These are phyloP conservation scores for Fomes fomentarius DNA, from an alignment of 1,284 basidiomycete genomes.

Conservation along the genomic window DNA sequence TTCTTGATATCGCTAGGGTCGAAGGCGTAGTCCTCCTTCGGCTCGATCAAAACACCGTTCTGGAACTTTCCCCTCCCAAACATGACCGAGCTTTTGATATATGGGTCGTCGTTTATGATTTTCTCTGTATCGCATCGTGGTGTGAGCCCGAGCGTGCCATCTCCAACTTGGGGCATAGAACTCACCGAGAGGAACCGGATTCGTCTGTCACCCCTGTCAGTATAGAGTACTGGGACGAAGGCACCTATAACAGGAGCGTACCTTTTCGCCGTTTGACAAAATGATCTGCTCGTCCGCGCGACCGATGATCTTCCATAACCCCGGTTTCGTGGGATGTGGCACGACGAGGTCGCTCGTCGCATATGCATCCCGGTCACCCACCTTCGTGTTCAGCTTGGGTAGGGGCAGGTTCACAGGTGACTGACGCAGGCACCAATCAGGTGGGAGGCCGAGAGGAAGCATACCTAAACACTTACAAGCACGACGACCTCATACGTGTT, in stretches of 20 bases:
- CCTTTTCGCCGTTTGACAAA: conserved; percentile 31
- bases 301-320: conserved; percentile 47
- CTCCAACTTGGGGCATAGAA: background rate
- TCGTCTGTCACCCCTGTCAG: no score
- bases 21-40: conserved; percentile 32
- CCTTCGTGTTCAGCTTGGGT: conserved; percentile 29
- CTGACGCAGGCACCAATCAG: background rate
- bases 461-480: conserved; percentile 12
- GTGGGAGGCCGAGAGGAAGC: no score
- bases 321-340: conserved; percentile 45
- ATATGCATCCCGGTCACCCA: conserved; percentile 33
- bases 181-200: conserved; percentile 13
- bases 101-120: conserved; percentile 40
- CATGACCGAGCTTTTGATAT: conserved; percentile 37
- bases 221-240: no score
- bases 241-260: conserved; percentile 5
- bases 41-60: conserved; percentile 46
- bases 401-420: conserved; percentile 17
- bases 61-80: conserved; percentile 48
- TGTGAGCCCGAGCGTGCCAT: background rate
- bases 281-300: conserved; percentile 48
- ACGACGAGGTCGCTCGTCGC: conserved; percentile 44
- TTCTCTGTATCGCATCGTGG: conserved; percentile 32
- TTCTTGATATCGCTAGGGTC: conserved; percentile 34
- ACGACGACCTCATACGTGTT: conserved; percentile 26